These are phyloP conservation scores for Luffa aegyptiaca DNA, from an alignment of 306 rosid species.

Conservation along the genomic window DNA sequence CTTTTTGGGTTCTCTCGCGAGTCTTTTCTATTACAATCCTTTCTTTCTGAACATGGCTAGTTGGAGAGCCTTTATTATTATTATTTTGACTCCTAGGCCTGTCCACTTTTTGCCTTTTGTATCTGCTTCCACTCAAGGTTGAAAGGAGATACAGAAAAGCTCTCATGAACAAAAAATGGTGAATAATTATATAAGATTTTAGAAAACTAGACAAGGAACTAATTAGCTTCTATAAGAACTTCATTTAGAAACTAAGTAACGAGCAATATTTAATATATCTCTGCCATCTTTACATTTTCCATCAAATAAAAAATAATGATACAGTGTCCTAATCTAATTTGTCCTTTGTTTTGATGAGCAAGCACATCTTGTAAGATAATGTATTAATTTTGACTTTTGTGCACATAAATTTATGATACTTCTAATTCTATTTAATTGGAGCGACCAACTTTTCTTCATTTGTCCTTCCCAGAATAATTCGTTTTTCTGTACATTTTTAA, in stretches of 20 bases:
- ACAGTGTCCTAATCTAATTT: neutral
- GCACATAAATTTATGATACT: neutral
- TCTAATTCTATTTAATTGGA: neutral
- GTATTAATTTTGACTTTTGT: neutral
- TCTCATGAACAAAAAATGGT: neutral
- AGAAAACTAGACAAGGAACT: neutral
- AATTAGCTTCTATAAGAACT: neutral
- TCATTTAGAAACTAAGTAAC: slow-evolving; percentile 8
- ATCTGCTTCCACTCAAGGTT: neutral
- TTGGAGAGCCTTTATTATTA: neutral
- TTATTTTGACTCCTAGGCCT: neutral
- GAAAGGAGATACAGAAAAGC: neutral
- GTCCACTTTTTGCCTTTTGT: neutral
- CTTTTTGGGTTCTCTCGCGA: neutral
- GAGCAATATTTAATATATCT: neutral
- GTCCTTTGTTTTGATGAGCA: neutral
- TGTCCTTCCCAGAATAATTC: neutral
- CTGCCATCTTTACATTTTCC: neutral
- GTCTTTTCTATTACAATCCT: neutral
- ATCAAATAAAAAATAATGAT: neutral
- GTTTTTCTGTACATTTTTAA: neutral
- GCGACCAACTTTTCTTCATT: neutral
- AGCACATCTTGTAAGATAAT: neutral
- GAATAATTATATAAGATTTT: neutral
- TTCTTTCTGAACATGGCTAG: neutral